phyloP scores from a whole-genome alignment of 352 stramenopile genomes.

The Globisporangium polare region DNA sequence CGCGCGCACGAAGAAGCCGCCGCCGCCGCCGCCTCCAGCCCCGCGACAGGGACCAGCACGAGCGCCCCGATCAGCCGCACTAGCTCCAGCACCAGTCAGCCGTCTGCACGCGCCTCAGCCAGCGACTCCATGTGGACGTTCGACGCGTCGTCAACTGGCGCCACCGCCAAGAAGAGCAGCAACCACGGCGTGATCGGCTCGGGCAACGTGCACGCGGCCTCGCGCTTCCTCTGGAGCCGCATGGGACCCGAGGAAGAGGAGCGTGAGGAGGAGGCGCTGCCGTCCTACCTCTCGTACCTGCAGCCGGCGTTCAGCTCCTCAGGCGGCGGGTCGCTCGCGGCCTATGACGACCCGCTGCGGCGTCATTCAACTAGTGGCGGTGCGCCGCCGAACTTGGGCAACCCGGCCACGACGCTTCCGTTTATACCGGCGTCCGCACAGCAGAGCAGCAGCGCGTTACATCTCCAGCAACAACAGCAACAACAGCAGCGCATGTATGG shows the following conservation, averaged over 20 bases:
- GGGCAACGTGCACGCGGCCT: constrained; percentile 18
- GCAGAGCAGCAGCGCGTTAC: background rate
- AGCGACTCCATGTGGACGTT: constrained; percentile 13
- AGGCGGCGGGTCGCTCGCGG: background rate
- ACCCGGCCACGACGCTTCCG: constrained; percentile 5
- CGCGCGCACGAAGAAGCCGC: constrained; percentile 7
- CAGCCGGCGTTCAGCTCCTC: constrained; percentile 41
- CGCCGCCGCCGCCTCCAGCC: background rate
- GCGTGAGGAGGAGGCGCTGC: constrained; percentile 63
- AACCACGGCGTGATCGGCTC: constrained; percentile 40
- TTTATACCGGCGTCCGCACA: constrained; percentile 11
- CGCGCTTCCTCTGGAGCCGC: constrained; percentile 56
- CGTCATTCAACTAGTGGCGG: constrained; percentile 2
- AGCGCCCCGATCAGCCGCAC: background rate
- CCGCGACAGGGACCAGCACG: background rate
- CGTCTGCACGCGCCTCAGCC: background rate
- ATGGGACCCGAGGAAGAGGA: constrained; percentile 66
- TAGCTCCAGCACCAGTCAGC: constrained; percentile 1
- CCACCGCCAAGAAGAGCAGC: background rate
- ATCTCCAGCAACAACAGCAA: background rate
- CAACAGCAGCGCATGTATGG: background rate
- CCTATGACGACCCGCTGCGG: constrained; percentile 9
- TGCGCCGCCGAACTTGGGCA: constrained; percentile 10
- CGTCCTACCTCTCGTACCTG: constrained; percentile 69
- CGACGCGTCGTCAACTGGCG: background rate